Evolutionary conservation across 176 grass and related monocot species (phyloP).

Genomic region (Stipa capillata): DNA sequence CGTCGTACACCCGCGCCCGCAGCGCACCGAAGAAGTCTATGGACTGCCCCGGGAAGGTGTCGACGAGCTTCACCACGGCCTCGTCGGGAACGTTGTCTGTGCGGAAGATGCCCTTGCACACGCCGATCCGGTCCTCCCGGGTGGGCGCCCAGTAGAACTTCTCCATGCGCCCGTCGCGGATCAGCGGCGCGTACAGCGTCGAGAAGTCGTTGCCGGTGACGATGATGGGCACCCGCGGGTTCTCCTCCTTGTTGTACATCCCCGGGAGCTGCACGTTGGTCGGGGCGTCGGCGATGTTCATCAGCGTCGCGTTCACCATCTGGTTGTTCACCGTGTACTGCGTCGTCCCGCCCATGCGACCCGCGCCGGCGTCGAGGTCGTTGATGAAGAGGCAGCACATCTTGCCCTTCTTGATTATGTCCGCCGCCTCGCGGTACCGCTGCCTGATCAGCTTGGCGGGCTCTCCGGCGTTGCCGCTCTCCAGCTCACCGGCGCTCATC

Average conservation of each 20-base stretch:
- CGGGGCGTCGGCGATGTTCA: constrained; percentile 73
- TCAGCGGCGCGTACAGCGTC: constrained; percentile 63
- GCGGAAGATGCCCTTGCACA: constrained; percentile 69
- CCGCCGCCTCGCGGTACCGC: constrained; percentile 61
- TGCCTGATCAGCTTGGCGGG: constrained; percentile 66
- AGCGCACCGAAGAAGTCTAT: constrained; percentile 94
- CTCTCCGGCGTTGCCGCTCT: constrained; percentile 68
- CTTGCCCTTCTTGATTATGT: constrained; percentile 62
- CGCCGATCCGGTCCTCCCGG: constrained; percentile 58
- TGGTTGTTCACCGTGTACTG: constrained; percentile 86
- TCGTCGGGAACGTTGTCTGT: constrained; percentile 44
- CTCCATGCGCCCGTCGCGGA: constrained; percentile 72
- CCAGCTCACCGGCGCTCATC: constrained; percentile 75
- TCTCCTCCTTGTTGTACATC: constrained; percentile 78
- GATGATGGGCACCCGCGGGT: constrained; percentile 53
- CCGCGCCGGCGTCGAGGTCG: constrained; percentile 65
- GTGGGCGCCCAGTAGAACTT: constrained; percentile 89
- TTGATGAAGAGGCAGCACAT: constrained; percentile 83
- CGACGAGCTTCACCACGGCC: constrained; percentile 45
- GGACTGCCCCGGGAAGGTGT: constrained; percentile 81
- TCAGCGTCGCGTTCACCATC: constrained; percentile 79
- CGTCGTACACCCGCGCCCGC: constrained; percentile 74
- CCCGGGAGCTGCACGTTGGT: constrained; percentile 77
- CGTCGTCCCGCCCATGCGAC: constrained; percentile 60
- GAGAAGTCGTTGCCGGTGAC: constrained; percentile 80